phyloP scores from a whole-genome alignment of 2,329 filamentous ascomycete species.

The Colletotrichum tanaceti region DNA sequence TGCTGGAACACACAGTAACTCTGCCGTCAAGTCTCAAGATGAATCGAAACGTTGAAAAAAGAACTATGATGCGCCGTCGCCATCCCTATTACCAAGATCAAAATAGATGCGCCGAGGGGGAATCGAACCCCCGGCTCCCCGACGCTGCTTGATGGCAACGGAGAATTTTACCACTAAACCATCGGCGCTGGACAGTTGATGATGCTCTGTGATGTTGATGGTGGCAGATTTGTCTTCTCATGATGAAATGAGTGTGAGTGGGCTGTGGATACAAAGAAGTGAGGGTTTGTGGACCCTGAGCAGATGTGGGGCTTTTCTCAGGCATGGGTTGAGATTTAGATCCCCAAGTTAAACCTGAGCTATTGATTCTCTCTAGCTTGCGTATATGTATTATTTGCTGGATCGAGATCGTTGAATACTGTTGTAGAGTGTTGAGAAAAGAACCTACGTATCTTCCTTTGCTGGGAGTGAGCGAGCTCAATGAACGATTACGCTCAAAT shows the following conservation, averaged over 20 bases:
- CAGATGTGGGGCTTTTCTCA: neutral
- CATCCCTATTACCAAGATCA: neutral
- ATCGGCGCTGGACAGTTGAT: neutral
- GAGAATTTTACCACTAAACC: constrained; percentile 28
- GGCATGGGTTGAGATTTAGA: too few species aligned
- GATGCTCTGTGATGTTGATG: rapidly evolving
- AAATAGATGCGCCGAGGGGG: constrained; percentile 8
- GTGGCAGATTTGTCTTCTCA: rapidly evolving
- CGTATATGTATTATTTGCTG: too few species aligned
- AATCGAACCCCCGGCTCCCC: constrained; percentile 26
- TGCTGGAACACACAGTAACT: too few species aligned
- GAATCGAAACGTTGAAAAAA: too few species aligned
- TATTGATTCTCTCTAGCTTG: too few species aligned
- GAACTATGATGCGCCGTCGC: too few species aligned
- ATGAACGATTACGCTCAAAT: too few species aligned
- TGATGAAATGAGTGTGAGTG: neutral
- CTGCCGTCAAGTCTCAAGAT: neutral
- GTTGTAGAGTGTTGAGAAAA: too few species aligned
- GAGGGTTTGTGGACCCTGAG: neutral
- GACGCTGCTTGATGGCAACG: constrained; percentile 22
- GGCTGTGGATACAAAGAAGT: neutral
- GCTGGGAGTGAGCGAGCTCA: too few species aligned
- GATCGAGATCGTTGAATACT: too few species aligned
- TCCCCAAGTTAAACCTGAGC: too few species aligned
- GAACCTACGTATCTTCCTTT: too few species aligned